These are phyloP conservation scores for Penicillium alfredii DNA, from an alignment of 495 filamentous ascomycete species.

Conservation along the genomic window DNA sequence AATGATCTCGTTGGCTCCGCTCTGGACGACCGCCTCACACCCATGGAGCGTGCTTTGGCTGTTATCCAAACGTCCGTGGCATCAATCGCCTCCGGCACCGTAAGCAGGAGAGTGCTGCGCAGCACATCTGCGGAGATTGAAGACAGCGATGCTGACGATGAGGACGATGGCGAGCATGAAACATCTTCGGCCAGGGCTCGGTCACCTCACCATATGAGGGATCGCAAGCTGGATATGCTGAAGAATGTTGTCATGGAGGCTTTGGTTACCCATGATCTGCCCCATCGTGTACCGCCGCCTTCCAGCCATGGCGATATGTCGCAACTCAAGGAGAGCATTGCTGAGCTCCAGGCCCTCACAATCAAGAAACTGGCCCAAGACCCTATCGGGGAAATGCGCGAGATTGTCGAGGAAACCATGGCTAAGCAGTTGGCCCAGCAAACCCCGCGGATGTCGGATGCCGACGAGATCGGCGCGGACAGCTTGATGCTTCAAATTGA, in stretches of 20 bases:
- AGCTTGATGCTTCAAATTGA: slow-evolving; percentile 50
- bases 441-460: slow-evolving; percentile 31
- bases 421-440: slow-evolving; percentile 33
- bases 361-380: slow-evolving; percentile 36
- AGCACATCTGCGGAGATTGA: slow-evolving; percentile 59
- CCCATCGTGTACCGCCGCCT: slow-evolving; percentile 28
- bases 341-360: slow-evolving; percentile 49
- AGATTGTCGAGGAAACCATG: slow-evolving; percentile 44
- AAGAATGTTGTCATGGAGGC: slow-evolving; percentile 75
- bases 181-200: slow-evolving; percentile 43
- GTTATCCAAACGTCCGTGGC: slow-evolving; percentile 65
- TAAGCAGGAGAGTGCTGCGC: slow-evolving; percentile 37
- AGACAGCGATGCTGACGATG: slow-evolving; percentile 91
- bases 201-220: slow-evolving; percentile 58
- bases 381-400: slow-evolving; percentile 36
- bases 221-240: slow-evolving; percentile 78
- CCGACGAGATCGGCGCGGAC: slow-evolving; percentile 43
- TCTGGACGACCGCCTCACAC: slow-evolving; percentile 67
- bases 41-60: slow-evolving; percentile 70
- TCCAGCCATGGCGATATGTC: slow-evolving; percentile 37
- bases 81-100: slow-evolving; percentile 38
- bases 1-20: slow-evolving; percentile 75
- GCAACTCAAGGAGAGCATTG: slow-evolving; percentile 52
- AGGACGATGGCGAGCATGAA: slow-evolving; percentile 66
- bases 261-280: slow-evolving; percentile 50